phyloP scores from a whole-genome alignment of 495 filamentous ascomycete species.

The Usnea hakonensis region DNA sequence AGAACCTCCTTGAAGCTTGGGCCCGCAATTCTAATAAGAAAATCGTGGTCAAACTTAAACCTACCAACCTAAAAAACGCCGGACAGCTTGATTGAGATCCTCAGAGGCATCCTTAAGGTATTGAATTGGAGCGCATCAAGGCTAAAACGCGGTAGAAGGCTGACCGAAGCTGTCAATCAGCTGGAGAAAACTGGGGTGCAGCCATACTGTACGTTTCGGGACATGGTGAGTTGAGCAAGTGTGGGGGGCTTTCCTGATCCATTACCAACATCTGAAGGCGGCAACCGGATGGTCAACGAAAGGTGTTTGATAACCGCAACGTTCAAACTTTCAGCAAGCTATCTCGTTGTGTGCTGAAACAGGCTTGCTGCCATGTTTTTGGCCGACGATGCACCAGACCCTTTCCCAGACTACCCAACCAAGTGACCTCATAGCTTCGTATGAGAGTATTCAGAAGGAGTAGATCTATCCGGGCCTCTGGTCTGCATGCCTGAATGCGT shows the following conservation, averaged over 20 bases:
- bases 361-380: neutral
- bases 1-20: slow-evolving; percentile 19
- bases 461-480: slow-evolving; percentile 11
- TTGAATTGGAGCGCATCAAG: slow-evolving; percentile 9
- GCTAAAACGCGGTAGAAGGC: slow-evolving; percentile 12
- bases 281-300: neutral
- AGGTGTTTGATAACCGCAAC: neutral
- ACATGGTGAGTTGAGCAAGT: slow-evolving; percentile 2
- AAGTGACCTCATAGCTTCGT: neutral
- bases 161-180: slow-evolving; percentile 10
- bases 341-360: neutral
- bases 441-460: neutral
- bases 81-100: slow-evolving; percentile 10
- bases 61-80: slow-evolving; percentile 11
- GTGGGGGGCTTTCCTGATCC: neutral
- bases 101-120: neutral
- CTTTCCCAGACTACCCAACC: neutral
- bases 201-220: slow-evolving; percentile 6
- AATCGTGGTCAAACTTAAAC: slow-evolving; percentile 14
- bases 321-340: neutral
- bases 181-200: slow-evolving; percentile 10
- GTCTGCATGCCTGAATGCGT: neutral
- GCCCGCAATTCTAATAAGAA: slow-evolving; percentile 4
- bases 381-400: neutral
- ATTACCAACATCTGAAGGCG: neutral